Evolutionary conservation across 352 stramenopile genomes (phyloP).

Genomic region (Globisporangium megalacanthum): DNA sequence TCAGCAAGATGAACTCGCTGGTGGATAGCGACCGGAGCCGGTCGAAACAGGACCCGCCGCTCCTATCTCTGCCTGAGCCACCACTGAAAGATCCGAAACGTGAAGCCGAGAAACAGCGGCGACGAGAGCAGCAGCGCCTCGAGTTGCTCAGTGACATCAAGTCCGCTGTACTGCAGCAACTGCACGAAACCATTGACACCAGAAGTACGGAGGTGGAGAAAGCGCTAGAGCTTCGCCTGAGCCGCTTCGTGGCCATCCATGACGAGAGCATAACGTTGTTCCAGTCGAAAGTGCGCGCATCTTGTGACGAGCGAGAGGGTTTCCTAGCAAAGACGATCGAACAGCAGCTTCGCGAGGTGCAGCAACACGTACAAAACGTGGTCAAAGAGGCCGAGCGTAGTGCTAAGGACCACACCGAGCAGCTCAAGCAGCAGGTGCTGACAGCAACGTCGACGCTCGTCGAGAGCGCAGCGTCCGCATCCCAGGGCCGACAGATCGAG

Average conservation of each 20-base stretch:
- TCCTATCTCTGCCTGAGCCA: neutral
- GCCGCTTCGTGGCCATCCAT: neutral
- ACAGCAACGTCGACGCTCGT: slow-evolving; percentile 14
- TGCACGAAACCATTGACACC: slow-evolving; percentile 3
- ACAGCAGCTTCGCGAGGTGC: slow-evolving; percentile 15
- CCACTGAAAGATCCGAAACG: slow-evolving; percentile 4
- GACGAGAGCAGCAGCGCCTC: slow-evolving; percentile 13
- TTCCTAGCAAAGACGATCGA: slow-evolving; percentile 1
- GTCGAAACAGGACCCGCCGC: slow-evolving; percentile 1
- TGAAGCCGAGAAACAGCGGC: slow-evolving; percentile 15
- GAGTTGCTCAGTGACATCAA: slow-evolving; percentile 5
- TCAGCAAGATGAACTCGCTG: slow-evolving; percentile 30
- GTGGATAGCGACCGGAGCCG: slow-evolving; percentile 4
- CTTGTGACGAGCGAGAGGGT: neutral
- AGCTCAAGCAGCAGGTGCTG: slow-evolving; percentile 19
- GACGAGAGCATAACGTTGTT: neutral
- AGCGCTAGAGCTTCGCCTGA: neutral
- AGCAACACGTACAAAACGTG: slow-evolving; percentile 14
- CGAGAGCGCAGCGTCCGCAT: slow-evolving; percentile 17
- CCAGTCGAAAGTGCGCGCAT: neutral
- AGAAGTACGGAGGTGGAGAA: slow-evolving; percentile 15
- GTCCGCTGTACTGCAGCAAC: neutral
- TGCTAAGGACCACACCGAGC: slow-evolving; percentile 1
- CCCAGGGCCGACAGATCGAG: slow-evolving; percentile 27
- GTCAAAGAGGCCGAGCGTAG: neutral